Evolutionary conservation across 306 rosid genomes (phyloP), one percentile per base, ranked within the genome.

Genomic region (Prinsepia uniflora): DNA sequence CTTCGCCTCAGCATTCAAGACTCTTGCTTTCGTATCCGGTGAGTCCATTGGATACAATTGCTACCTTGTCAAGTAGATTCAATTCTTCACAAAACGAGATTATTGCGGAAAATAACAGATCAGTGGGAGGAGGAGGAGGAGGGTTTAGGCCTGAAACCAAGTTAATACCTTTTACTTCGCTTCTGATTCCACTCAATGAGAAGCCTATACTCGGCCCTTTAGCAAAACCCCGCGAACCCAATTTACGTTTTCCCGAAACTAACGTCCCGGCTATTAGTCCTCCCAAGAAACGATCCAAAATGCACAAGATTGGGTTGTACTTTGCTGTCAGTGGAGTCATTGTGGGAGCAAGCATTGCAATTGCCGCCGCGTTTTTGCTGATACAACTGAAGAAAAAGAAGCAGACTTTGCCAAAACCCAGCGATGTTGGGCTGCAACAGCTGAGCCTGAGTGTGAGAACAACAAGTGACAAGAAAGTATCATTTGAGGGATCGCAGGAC

Each of bases 391-490:
- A 82, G 80, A 82, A 78, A 70, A 79, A 67, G 84, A 89, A 84
- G 80, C 72, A 75, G 76, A 82, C 19, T 13, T 76, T 76, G 36
- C 20, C 77, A 42, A 84, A 89, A 72, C 88, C 79, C 75, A 71
- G 77, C 4, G 96, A 90, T 19, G 50, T 87, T 80, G 98, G 90
- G 84, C 89, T 90, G 52, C 96, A 93, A 50, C 88, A 88, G 82
- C 89, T 90, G 40, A 86, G 86, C 62, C 92, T 81, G 30, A 93
- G 96, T 69, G 88, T 87, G 36, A 83, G 98, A 88, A 90, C 94
- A 5, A 83, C 89, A 19, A 84, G 92, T 48, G 94, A 87, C 71
- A 90, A 93, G 78, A 93, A 88, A 70, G 88, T 87, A 19, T 93
- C 97, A 15, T 90, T 93, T 66, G 97, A 90, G 47, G 90, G 87